These are phyloP conservation scores for Zymoseptoria brevis DNA, from an alignment of 2,329 filamentous ascomycete genomes.

Conservation along the genomic window DNA sequence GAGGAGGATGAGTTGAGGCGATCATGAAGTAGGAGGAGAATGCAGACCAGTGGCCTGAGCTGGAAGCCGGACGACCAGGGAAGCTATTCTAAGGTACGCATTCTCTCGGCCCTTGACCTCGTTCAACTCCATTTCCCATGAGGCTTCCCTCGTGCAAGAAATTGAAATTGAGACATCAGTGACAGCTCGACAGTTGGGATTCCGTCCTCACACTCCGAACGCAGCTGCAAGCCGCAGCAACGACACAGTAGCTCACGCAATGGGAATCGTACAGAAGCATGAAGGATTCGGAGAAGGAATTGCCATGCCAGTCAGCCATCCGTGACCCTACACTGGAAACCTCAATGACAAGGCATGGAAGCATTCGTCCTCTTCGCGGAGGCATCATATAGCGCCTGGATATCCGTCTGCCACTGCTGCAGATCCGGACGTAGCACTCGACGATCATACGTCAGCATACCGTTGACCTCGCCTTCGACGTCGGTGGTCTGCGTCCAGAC, in stretches of 20 bases:
- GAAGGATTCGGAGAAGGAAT: neutral
- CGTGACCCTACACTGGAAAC: neutral
- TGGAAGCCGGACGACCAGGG: too few relatives aligned
- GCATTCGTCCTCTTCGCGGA: slow-evolving; percentile 25
- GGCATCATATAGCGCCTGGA: slow-evolving; percentile 52
- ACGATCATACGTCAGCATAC: slow-evolving; percentile 57
- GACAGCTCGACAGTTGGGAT: too few relatives aligned
- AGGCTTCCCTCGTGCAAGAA: too few relatives aligned
- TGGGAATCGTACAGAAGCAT: neutral
- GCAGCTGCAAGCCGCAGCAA: too few relatives aligned
- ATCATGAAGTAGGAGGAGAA: too few relatives aligned
- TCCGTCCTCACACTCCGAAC: too few relatives aligned
- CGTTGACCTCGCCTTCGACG: slow-evolving; percentile 67
- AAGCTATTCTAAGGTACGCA: too few relatives aligned
- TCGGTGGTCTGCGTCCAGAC: slow-evolving; percentile 69
- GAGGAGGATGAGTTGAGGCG: too few relatives aligned
- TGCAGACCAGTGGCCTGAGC: too few relatives aligned
- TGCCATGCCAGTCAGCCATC: neutral
- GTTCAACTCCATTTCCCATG: too few relatives aligned
- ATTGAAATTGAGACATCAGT: too few relatives aligned
- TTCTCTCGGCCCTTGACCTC: too few relatives aligned
- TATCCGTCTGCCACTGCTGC: slow-evolving; percentile 53
- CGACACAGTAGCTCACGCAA: neutral
- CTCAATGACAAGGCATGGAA: slow-evolving; percentile 3
- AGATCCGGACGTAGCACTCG: slow-evolving; percentile 44